A percentile compares a stretch with the other conserved stretches of the same genome.
These are phyloP conservation scores for Suhomyces bokatorum DNA, from an alignment of 1,139 yeast species.

Conservation along the genomic window DNA sequence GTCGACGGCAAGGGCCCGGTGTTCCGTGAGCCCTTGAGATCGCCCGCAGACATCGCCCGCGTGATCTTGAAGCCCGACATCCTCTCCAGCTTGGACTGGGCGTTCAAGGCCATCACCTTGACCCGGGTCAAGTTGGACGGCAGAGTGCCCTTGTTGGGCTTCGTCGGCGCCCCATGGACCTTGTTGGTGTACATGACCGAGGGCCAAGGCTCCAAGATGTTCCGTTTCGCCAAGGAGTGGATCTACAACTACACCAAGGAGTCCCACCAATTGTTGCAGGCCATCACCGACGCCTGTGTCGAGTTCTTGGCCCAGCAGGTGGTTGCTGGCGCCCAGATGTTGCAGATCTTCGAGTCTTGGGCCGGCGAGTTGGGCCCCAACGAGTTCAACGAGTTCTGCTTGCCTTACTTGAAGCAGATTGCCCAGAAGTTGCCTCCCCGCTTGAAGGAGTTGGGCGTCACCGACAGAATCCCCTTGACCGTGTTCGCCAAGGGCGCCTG, in stretches of 20 bases:
- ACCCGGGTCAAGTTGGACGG: slow-evolving; percentile 85
- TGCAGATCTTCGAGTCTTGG: slow-evolving; percentile 97
- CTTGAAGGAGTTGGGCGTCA: slow-evolving; percentile 67
- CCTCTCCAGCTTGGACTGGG: slow-evolving; percentile 82
- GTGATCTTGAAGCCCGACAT: slow-evolving; percentile 69
- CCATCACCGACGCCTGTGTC: slow-evolving; percentile 83
- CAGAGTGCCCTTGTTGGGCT: slow-evolving; percentile 90
- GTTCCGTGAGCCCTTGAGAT: slow-evolving; percentile 83
- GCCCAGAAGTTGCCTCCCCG: slow-evolving; percentile 67
- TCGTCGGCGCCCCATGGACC: slow-evolving; percentile 99
- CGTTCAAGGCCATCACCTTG: slow-evolving; percentile 84
- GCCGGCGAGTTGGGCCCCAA: slow-evolving; percentile 93
- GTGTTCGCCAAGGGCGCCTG: slow-evolving; percentile 96
- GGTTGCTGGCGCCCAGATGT: slow-evolving; percentile 96
- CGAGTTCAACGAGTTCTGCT: slow-evolving; percentile 83
- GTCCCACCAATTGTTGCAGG: slow-evolving; percentile 70
- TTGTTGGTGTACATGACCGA: slow-evolving; percentile 94
- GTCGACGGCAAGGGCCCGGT: slow-evolving; percentile 94
- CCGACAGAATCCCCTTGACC: slow-evolving; percentile 78
- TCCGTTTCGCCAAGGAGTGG: slow-evolving; percentile 92
- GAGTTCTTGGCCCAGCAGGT: slow-evolving; percentile 95
- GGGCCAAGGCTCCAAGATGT: slow-evolving; percentile 94
- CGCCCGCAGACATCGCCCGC: slow-evolving; percentile 62
- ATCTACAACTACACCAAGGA: slow-evolving; percentile 75
- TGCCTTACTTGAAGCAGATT: slow-evolving; percentile 84